Evolutionary conservation across 2,329 filamentous ascomycete genomes (phyloP).

Genomic region (Claviceps arundinis): DNA sequence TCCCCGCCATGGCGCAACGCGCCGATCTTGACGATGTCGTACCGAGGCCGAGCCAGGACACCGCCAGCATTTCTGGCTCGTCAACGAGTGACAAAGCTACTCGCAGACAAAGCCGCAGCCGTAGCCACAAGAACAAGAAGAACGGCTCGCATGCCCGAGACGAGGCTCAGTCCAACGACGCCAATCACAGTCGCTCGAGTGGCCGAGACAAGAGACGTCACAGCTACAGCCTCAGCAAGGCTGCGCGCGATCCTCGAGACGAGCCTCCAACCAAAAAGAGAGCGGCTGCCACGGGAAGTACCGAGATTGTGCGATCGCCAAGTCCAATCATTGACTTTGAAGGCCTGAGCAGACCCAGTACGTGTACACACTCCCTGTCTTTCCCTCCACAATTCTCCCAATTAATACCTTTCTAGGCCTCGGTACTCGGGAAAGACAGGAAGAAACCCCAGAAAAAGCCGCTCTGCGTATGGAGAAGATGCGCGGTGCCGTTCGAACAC

Average conservation of each 20-base stretch:
- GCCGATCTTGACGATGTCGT: constrained; percentile 14
- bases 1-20: constrained; percentile 15
- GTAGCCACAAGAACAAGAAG: constrained; percentile 16
- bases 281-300: constrained; percentile 9
- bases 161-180: constrained; percentile 8
- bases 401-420: constrained; percentile 25
- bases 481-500: constrained; percentile 48
- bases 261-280: constrained; percentile 31
- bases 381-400: background rate
- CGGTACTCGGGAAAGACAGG: constrained; percentile 50
- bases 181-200: constrained; percentile 18
- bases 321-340: constrained; percentile 49
- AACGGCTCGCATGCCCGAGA: constrained; percentile 10
- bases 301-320: constrained; percentile 19
- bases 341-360: constrained; percentile 46
- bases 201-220: constrained; percentile 30
- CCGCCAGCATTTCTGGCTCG: constrained; percentile 15
- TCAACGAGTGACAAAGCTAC: constrained; percentile 17
- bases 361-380: constrained; percentile 13
- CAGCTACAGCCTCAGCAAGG: constrained; percentile 46
- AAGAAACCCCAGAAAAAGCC: constrained; percentile 34
- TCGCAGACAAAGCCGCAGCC: constrained; percentile 13
- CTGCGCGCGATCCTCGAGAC: constrained; percentile 47
- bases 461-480: constrained; percentile 42
- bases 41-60: constrained; percentile 18